Percentiles rank a stretch among this genome's conserved stretches.
Evolutionary conservation across 108 stramenopile genomes (phyloP).

Genomic region (Discostella pseudostelligera): DNA sequence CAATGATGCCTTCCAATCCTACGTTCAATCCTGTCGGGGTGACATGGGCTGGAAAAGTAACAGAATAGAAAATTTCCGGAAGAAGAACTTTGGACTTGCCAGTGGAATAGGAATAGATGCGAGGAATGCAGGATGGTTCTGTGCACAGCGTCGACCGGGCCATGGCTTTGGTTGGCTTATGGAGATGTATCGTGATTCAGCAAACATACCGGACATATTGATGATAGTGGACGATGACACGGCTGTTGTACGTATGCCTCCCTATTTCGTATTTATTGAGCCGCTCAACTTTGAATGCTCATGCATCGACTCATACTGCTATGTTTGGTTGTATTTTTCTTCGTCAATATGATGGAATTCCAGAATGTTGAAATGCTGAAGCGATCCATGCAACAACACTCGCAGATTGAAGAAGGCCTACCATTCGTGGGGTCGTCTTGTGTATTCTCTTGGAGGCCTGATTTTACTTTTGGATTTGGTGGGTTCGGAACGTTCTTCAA

Average conservation of each 20-base stretch:
- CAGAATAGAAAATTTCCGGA: constrained; percentile 1
- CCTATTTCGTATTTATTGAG: neutral
- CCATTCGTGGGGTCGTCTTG: constrained; percentile 8
- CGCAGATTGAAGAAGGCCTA: neutral
- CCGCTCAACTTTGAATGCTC: too few relatives aligned
- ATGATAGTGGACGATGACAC: constrained; percentile 36
- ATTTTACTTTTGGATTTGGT: constrained; percentile 16
- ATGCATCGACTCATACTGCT: too few relatives aligned
- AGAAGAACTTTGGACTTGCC: constrained; percentile 4
- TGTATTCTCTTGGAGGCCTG: neutral
- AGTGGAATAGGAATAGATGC: neutral
- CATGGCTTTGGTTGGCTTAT: constrained; percentile 27
- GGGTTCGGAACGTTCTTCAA: constrained; percentile 27
- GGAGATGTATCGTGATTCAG: constrained; percentile 1
- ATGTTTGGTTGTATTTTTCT: too few relatives aligned
- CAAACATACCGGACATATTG: constrained; percentile 17
- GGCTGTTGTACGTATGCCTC: neutral
- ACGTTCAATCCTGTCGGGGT: constrained; percentile 3
- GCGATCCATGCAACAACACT: constrained; percentile 1
- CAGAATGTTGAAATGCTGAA: constrained; percentile 10
- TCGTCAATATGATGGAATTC: too few relatives aligned
- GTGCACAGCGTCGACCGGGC: constrained; percentile 26
- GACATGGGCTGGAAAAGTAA: constrained; percentile 1
- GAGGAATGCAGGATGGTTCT: constrained; percentile 22
- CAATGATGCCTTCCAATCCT: constrained; percentile 2